phyloP scores from a whole-genome alignment of 2,329 filamentous ascomycete species.

The Tolypocladium endophyticum region DNA sequence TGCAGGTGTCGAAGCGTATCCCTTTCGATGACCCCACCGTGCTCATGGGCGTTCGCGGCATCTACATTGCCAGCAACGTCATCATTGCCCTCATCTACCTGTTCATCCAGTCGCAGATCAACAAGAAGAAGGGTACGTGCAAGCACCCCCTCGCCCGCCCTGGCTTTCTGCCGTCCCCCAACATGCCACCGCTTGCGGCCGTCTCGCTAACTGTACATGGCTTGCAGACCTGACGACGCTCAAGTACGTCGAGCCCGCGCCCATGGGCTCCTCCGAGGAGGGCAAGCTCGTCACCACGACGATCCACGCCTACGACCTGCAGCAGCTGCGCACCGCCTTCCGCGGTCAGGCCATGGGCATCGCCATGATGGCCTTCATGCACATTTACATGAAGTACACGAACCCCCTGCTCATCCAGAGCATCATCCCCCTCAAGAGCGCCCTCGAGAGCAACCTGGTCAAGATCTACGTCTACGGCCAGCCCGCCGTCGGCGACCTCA shows the following conservation, averaged over 20 bases:
- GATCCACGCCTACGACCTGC: conserved; percentile 84
- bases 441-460: conserved; percentile 87
- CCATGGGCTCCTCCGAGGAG: conserved; percentile 89
- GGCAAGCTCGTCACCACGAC: conserved; percentile 95
- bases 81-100: conserved; percentile 79
- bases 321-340: conserved; percentile 75
- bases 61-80: conserved; percentile 55
- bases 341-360: conserved; percentile 92
- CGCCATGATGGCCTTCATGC: conserved; percentile 98
- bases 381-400: conserved; percentile 98
- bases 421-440: conserved; percentile 94
- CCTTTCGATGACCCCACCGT: conserved; percentile 75
- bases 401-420: conserved; percentile 98
- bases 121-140: conserved; percentile 83
- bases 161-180: neutral
- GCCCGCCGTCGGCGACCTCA: conserved; percentile 79
- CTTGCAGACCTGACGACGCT: conserved; percentile 80
- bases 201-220: conserved; percentile 4
- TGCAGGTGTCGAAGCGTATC: conserved; percentile 94
- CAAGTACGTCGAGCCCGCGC: conserved; percentile 94
- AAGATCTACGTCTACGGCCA: conserved; percentile 91
- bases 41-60: conserved; percentile 43
- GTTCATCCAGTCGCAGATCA: conserved; percentile 76
- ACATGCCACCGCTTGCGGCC: neutral
- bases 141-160: neutral